Evolutionary conservation across 1,284 basidiomycete species (phyloP).

Genomic region (Sanguinoderma infundibulare): DNA sequence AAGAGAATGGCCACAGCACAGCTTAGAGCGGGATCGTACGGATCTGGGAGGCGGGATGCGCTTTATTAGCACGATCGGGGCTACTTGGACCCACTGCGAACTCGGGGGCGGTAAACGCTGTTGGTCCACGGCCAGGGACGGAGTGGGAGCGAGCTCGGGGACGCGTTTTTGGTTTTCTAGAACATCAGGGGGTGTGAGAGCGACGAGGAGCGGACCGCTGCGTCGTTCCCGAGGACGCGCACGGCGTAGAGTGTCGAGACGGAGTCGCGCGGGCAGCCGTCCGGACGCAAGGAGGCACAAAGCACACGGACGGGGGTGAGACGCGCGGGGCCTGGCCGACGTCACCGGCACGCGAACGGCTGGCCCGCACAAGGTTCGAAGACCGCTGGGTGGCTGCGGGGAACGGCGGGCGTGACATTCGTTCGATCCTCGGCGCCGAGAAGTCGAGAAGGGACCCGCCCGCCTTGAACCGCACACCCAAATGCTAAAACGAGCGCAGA

Average conservation of each 20-base stretch:
- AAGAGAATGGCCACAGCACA: conserved; percentile 8
- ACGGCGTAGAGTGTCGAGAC: background rate
- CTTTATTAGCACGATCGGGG: background rate
- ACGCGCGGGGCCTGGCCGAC: background rate
- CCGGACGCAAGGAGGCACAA: background rate
- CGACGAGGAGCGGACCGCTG: background rate
- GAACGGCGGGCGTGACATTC: conserved; percentile 12
- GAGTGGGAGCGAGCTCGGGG: background rate
- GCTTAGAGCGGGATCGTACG: conserved; percentile 7
- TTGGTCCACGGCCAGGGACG: conserved; percentile 15
- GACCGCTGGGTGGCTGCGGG: background rate
- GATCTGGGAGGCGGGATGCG: background rate
- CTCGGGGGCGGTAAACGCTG: conserved; percentile 7
- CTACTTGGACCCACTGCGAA: conserved; percentile 14
- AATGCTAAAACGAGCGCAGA: background rate
- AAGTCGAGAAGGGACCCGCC: conserved; percentile 7
- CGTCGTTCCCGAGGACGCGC: background rate
- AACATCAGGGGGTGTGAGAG: background rate
- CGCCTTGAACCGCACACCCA: background rate
- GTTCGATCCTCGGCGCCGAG: conserved; percentile 20
- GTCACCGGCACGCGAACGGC: background rate
- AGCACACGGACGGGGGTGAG: background rate
- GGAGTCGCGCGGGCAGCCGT: too few species aligned
- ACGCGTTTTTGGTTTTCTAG: background rate
- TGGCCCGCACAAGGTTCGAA: background rate